Base-by-base conservation (phyloP, 441 rosid genomes). In the Populus hybrid region DNA sequence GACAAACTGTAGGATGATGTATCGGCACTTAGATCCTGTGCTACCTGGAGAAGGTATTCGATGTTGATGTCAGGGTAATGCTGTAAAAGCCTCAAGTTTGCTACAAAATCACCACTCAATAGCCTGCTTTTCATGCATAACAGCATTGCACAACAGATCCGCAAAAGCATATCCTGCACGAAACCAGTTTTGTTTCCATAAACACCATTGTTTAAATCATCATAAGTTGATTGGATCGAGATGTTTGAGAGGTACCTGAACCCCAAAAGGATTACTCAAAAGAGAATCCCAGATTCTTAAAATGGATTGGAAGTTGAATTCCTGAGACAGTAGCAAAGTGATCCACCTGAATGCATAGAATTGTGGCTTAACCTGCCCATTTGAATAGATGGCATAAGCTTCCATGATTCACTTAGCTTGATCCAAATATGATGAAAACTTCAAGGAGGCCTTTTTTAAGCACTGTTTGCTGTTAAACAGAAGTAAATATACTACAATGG, bases 331-430 rank as follows among this genome's bases (percentile, higher is more conserved):
- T 40, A 91, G 85, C 82, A 91, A 78, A 38, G 96, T 90, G 82
- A 91, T 90, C 96, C 96, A 91, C 82, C 96, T 85, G 83, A 91
- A 90, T 67, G 88, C 96, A 70, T 91, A 90, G 81, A 83, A 90
- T 71, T 91, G 92, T 1, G 92, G 91, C 82, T 86, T 85, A n/a
- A 91, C 93, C 96, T 91, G 91, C 67, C 67, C 74, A 77, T 71
- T 9, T 36, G 38, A 32, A 70, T 50, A 64, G 50, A 73, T 34
- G 34, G 23, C 50, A 59, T 70, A 21, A 79, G 75, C 9, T 70
- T 68, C 14, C 65, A 14, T 4, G 50, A 66, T 32, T 21, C n/a
- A 76, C 73, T 46, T 53, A 69, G 42, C 35, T 36, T 6, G 67
- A 19, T 11, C 28, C 23, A 53, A 36, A 76, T 23, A 32, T 57